Evolutionary conservation across 305 asterid genomes (phyloP), one percentile per base, ranked within the genome.

Genomic region (Ilex paraguariensis): DNA sequence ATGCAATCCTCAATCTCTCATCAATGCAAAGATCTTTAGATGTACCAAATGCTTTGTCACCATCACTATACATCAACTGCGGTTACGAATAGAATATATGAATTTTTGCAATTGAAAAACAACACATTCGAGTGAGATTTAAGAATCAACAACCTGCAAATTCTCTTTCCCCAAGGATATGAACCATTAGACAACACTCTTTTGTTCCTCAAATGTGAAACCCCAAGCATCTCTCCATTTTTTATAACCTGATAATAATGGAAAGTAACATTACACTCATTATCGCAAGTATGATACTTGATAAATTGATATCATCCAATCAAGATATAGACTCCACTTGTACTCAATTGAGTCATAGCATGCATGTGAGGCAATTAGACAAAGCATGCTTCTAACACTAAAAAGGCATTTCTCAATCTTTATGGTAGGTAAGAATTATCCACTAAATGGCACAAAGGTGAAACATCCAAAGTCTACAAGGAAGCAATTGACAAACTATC

Each of bases 201-300:
- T 80, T 95, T 81, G 75, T 88, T 94, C 70, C 96, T 82, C 79
- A 94, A 69, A 87, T 94, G 99, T 30, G 99, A 91, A 57, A 94
- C 95, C 44, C 99, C 99, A 10, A 94, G 87, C 99, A 94, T 94
- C 82, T 94, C 99, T 62, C 99, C 99, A 2, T 94, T 94, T 84
- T 83, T 94, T 81, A 94, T 94, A 73, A 94, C 97, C 99, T 94
- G 79, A 8, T 59, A 54, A 40, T 56, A 7, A 56, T 28, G n/a
- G 6, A 57, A 77, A 56, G 72, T 36, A 66, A 32, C 50, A 31
- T 48, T 14, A 14, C 3, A 54, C 31, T 65, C 57, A 57, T 59
- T 60, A 53, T 44, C 42, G 54, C 10, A 58, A 46, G 66, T 52
- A 54, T 33, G 8, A 6, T 54, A 14, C 3, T 15, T n/a, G 4